Conservation (phyloP, 2,329 filamentous ascomycete species). For the Furcasterigmium furcatum region DNA sequence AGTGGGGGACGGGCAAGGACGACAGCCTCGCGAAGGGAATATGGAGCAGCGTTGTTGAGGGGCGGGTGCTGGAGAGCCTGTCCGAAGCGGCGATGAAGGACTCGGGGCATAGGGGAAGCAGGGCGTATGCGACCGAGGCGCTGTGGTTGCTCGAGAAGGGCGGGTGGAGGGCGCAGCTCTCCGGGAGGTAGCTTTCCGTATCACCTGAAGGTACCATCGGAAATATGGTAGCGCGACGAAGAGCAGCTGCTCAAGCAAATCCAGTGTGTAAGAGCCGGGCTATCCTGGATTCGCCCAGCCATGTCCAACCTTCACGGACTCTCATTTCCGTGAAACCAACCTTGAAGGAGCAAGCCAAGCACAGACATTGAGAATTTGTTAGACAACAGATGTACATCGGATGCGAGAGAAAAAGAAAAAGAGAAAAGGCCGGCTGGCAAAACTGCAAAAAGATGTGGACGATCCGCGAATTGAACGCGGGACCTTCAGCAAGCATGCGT, state of each 20-base stretch:
- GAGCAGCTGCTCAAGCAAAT: too few species aligned
- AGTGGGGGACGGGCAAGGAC: conserved; percentile 58
- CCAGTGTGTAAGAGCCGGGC: too few species aligned
- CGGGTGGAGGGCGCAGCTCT: conserved; percentile 63
- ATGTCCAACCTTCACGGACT: too few species aligned
- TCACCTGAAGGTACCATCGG: too few species aligned
- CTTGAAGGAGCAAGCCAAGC: too few species aligned
- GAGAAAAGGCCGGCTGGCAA: neutral
- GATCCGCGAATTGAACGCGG: conserved; percentile 4
- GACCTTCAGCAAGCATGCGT: conserved; percentile 2
- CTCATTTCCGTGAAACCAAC: too few species aligned
- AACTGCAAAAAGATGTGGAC: conserved; percentile 1
- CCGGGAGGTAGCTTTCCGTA: conserved; percentile 48
- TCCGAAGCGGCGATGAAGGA: conserved; percentile 71
- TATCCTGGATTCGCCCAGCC: too few species aligned
- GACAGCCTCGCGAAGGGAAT: conserved; percentile 69
- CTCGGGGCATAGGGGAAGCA: conserved; percentile 72
- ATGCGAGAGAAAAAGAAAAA: too few species aligned
- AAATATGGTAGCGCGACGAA: too few species aligned
- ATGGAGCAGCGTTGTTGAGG: conserved; percentile 78
- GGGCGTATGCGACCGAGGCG: conserved; percentile 83
- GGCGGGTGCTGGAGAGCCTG: conserved; percentile 72
- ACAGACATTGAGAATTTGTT: too few species aligned
- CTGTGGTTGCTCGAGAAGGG: conserved; percentile 80
- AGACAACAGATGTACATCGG: too few species aligned